Evolutionary conservation across 805 yeast species (phyloP).

Genomic region (Lachancea cidri): DNA sequence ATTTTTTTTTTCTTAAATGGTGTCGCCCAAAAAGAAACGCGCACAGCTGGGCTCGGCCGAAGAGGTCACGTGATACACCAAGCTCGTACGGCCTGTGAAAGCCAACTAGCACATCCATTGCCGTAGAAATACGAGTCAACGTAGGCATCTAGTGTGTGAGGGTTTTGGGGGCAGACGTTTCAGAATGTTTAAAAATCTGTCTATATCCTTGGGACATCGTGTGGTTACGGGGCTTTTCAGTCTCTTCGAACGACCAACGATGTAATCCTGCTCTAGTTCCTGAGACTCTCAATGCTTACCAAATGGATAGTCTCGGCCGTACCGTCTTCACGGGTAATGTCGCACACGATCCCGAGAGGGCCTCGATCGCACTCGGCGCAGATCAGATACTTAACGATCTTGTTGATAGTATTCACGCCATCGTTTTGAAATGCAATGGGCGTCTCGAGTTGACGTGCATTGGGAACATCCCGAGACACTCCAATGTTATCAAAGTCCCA

Average conservation of each 20-base stretch:
- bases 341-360: conserved; percentile 60
- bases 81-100: too few species aligned
- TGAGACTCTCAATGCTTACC: conserved; percentile 43
- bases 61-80: not conserved
- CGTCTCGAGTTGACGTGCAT: not conserved
- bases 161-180: too few species aligned
- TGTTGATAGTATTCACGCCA: conserved; percentile 18
- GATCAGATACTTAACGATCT: conserved; percentile 49
- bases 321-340: conserved; percentile 29
- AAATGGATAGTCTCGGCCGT: conserved; percentile 35
- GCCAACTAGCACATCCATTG: too few species aligned
- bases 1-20: not conserved
- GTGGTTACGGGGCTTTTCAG: too few species aligned
- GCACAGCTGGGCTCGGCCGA: not conserved
- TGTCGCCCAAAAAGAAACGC: not conserved
- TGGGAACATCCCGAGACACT: conserved; percentile 46
- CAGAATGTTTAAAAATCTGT: too few species aligned
- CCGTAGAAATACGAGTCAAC: too few species aligned
- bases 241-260: too few species aligned
- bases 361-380: conserved; percentile 80
- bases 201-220: too few species aligned
- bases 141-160: too few species aligned
- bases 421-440: not conserved
- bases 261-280: not conserved
- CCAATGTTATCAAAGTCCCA: conserved; percentile 83